A percentile compares a stretch with the other conserved stretches of the same genome.
Conservation (phyloP, 73 alveolate species). For the Paramecium pentaurelia region DNA sequence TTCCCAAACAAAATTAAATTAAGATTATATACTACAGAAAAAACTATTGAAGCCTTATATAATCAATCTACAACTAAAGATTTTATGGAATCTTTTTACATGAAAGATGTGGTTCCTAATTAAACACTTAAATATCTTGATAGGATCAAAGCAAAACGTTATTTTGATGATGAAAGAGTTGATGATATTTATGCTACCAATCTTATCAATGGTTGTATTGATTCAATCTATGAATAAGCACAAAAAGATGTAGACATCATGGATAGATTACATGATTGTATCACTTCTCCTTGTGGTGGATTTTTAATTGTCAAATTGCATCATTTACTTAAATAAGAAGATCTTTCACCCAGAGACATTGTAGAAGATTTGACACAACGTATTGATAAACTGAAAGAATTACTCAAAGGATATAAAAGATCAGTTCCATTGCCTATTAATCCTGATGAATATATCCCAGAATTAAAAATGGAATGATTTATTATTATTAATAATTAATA, state of each 20-base stretch:
- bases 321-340: neutral
- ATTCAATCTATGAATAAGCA: neutral
- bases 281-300: neutral
- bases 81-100: neutral
- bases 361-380: neutral
- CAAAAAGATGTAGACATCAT: neutral
- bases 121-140: neutral
- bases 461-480: neutral
- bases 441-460: conserved; percentile 1
- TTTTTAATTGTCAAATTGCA: neutral
- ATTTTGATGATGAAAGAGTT: neutral
- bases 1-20: neutral
- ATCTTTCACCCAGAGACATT: neutral
- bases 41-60: neutral
- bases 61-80: neutral
- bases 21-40: neutral
- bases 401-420: neutral
- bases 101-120: neutral
- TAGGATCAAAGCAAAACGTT: neutral
- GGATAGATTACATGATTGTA: neutral
- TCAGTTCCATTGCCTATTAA: conserved; percentile 2
- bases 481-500: neutral
- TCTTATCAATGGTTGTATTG: neutral
- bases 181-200: neutral
- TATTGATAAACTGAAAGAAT: neutral